Conservation (phyloP, 495 filamentous ascomycete genomes). For the Symbiotaphrina buchneri region DNA sequence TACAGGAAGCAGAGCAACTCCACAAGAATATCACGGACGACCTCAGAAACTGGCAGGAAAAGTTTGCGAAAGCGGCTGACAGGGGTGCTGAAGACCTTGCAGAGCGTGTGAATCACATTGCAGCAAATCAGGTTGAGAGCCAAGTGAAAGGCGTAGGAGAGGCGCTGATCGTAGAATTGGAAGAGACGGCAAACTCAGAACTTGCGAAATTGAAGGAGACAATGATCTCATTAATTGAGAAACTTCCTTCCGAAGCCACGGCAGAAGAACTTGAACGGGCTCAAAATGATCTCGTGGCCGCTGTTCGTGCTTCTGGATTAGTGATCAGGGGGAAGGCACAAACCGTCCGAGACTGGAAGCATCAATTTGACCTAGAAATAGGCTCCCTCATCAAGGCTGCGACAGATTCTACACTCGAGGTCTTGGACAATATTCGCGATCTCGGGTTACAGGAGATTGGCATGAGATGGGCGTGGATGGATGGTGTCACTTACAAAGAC, state of each 20-base stretch:
- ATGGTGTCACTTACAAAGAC: constrained; percentile 85
- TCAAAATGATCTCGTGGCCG: constrained; percentile 35
- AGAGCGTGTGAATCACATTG: constrained; percentile 53
- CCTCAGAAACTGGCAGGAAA: constrained; percentile 58
- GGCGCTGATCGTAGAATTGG: constrained; percentile 41
- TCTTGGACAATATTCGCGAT: constrained; percentile 68
- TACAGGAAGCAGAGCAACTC: constrained; percentile 24
- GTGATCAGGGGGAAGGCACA: constrained; percentile 64
- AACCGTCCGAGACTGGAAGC: constrained; percentile 55
- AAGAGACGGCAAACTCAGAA: constrained; percentile 36
- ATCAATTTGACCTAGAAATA: constrained; percentile 48
- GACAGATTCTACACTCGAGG: constrained; percentile 57
- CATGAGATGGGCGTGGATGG: constrained; percentile 95
- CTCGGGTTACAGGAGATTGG: constrained; percentile 86
- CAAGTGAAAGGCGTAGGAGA: constrained; percentile 41
- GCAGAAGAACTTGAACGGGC: constrained; percentile 32
- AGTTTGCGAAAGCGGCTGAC: constrained; percentile 63
- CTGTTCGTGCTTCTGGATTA: constrained; percentile 51
- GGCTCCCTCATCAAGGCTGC: constrained; percentile 45
- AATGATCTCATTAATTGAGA: constrained; percentile 37
- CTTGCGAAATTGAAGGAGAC: constrained; percentile 39
- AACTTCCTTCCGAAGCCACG: constrained; percentile 25
- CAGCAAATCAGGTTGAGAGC: constrained; percentile 42
- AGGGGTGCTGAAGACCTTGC: constrained; percentile 54
- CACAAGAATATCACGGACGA: constrained; percentile 55